Percentiles rank a stretch among this genome's conserved stretches.
These are phyloP conservation scores for Telopea speciosissima DNA, from an alignment of 177 flowering plant genomes.

Conservation along the genomic window DNA sequence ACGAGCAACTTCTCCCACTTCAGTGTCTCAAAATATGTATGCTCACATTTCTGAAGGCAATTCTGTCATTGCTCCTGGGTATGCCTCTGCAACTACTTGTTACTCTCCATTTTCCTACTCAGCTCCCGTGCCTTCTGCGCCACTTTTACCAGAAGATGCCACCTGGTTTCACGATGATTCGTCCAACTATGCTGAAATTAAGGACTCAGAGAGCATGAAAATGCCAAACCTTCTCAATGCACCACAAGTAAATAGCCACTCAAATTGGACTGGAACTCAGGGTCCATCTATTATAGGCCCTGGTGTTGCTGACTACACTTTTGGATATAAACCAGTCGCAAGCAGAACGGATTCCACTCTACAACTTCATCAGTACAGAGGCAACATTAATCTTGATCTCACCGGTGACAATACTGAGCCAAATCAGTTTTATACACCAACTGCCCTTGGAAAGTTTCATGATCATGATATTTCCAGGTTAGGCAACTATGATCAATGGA, in stretches of 20 bases:
- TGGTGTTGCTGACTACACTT: conserved; percentile 21
- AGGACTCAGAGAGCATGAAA: conserved; percentile 9
- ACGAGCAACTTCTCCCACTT: conserved; percentile 4
- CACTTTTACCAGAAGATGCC: conserved; percentile 54
- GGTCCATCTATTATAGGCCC: conserved; percentile 17
- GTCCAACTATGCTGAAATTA: conserved; percentile 15
- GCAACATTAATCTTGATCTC: conserved; percentile 25
- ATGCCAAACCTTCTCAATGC: conserved; percentile 18
- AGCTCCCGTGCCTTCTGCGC: conserved; percentile 63
- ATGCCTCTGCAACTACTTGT: conserved; percentile 17
- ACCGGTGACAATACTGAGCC: conserved; percentile 17
- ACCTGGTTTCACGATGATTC: conserved; percentile 32
- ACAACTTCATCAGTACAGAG: conserved; percentile 44
- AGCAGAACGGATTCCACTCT: conserved; percentile 38
- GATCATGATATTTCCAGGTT: conserved; percentile 24
- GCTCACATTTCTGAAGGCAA: conserved; percentile 9
- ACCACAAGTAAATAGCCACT: conserved; percentile 17
- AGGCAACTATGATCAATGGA: conserved; percentile 32
- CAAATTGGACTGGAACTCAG: conserved; percentile 22
- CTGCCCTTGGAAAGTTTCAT: conserved; percentile 24
- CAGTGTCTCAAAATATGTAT: neutral
- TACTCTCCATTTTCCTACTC: conserved; percentile 30
- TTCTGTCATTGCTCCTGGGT: conserved; percentile 10
- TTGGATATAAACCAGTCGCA: conserved; percentile 23
- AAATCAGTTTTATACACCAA: conserved; percentile 18